Evolutionary conservation across 768 basidiomycete genomes (phyloP).

Genomic region (Boletus subcaerulescens): DNA sequence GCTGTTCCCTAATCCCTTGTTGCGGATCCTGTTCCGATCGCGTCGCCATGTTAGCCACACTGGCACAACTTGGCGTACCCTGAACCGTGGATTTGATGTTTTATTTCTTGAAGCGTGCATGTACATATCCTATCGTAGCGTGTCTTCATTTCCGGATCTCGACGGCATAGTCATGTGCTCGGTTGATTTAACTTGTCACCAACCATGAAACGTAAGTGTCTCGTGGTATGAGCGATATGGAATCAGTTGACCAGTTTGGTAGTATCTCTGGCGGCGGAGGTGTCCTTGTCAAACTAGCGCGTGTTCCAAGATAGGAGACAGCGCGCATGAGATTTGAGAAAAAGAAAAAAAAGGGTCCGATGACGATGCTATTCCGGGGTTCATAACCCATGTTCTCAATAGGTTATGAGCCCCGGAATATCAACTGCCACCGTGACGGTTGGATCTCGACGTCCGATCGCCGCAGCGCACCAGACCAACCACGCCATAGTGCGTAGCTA

Average conservation of each 20-base stretch:
- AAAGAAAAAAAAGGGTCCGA: not conserved
- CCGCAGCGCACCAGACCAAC: not conserved
- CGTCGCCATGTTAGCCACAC: slow-evolving; percentile 4
- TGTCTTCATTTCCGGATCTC: slow-evolving; percentile 24
- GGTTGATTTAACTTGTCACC: slow-evolving; percentile 14
- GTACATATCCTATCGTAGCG: not conserved
- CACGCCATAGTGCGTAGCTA: slow-evolving; percentile 6
- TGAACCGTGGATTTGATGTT: slow-evolving; percentile 4
- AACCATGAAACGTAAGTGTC: slow-evolving; percentile 16
- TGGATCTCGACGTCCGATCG: slow-evolving; percentile 8
- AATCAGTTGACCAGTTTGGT: not conserved
- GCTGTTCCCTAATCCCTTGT: not conserved
- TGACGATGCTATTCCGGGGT: slow-evolving; percentile 14
- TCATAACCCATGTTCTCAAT: slow-evolving; percentile 4
- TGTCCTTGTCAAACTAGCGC: not conserved
- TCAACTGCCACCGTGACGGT: slow-evolving; percentile 9
- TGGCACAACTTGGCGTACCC: slow-evolving; percentile 3
- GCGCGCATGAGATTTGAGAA: not conserved
- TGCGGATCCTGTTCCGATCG: slow-evolving; percentile 18
- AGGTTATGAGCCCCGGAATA: slow-evolving; percentile 31
- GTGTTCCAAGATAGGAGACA: slow-evolving; percentile 2
- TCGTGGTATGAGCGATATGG: not conserved
- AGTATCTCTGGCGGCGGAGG: not conserved
- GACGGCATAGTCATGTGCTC: slow-evolving; percentile 5
- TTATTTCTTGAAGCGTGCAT: not conserved